Base-by-base conservation (phyloP, 2,329 filamentous ascomycete species). In the Emericellopsis atlantica region DNA sequence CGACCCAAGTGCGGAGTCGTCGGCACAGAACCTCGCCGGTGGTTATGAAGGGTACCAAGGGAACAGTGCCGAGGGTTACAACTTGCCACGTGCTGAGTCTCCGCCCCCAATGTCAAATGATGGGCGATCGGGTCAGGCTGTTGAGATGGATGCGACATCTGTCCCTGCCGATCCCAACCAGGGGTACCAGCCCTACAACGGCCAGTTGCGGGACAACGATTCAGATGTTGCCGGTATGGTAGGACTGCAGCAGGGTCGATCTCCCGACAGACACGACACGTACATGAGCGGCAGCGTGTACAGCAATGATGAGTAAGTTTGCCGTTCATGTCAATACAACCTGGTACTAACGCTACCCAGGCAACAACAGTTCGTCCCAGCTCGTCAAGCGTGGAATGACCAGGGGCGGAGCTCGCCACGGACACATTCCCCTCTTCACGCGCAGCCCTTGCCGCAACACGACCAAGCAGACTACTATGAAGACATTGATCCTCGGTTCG, bases 401-500 rank as follows among this genome's bases (percentile, higher is more conserved):
- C 49, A 58, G 38, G 63, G 61, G 34, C 56, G 67, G 35, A 62
- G 56, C 48, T 69, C 64, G n/a, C 67, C 69, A 18, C 57, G 54
- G 32, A 52, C 60, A 37, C 64, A 64, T n/a, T 69, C 70, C 9
- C 67, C 54, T 32, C 33, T 36, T 12, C n/a, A 41, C 12, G 40
- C n/a, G 7, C 40, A 24, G 14, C n/a, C 14, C 31, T 60, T 14
- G 51, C 52, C 33, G 55, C 50, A 49, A 7, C 55, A 49, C 16
- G 46, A 50, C 45, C 57, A 48, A 38, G 64, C 53, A 50, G 63
- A 73, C 46, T 96, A 96, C 62, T 94, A 93, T 55, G 92, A 96
- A 68, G 90, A 96, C 57, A 78, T 95, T 11, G 88, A 95, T 49
- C 88, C 90, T 36, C 84, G 80, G 43, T 96, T 95, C 54, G 83